Evolutionary conservation across 208 protist species (phyloP), one percentile per base, ranked within the genome.

Genomic region (Acanthamoeba sp.): DNA sequence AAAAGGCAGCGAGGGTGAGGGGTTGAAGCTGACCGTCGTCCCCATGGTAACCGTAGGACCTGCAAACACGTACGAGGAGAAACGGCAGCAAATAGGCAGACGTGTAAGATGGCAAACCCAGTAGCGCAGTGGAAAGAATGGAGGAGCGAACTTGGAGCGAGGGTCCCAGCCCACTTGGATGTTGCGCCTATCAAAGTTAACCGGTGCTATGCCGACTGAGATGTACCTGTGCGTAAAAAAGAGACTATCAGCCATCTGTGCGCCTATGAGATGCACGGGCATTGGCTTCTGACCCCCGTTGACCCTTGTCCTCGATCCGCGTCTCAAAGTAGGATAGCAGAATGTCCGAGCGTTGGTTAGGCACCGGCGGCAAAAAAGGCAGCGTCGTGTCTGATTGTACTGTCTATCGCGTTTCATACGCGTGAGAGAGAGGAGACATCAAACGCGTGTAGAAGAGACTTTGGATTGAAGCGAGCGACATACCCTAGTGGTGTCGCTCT

Each of bases 161-260:
- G 73, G 73, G n/a, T 84, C 73, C 73, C 73, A 84, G 9, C 73
- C 73, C 9, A 50, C 73, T 14, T 84, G 73, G 29, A 84, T 84
- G 40, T 84, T 45, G 27, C 73, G 73, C 73, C 34, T 10, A 32
- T 84, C 73, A 34, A 84, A 84, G 73, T 84, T 12, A 12, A 32
- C 36, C 24, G 73, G 73, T 16, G 73, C 73, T 14, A 84, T 52
- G 20, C 73, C 73, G 16, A 84, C 22, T 5, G 73, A 84, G 7
- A 84, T 52, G 73, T 84, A 84, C 7, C 69, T 80, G 59, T 59
- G 20, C 20, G 10, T 10, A 24, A 59, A 24, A 59, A 24, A 24
- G 14, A 59, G 52, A 59, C 10, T 12, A 73, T 73, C 9, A 10
- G n/a, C 16, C 64, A 73, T 32, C 27, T n/a, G n/a, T n/a, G n/a